phyloP scores from a whole-genome alignment of 257 asterid genomes.

The Nicotiana sylvestris region DNA sequence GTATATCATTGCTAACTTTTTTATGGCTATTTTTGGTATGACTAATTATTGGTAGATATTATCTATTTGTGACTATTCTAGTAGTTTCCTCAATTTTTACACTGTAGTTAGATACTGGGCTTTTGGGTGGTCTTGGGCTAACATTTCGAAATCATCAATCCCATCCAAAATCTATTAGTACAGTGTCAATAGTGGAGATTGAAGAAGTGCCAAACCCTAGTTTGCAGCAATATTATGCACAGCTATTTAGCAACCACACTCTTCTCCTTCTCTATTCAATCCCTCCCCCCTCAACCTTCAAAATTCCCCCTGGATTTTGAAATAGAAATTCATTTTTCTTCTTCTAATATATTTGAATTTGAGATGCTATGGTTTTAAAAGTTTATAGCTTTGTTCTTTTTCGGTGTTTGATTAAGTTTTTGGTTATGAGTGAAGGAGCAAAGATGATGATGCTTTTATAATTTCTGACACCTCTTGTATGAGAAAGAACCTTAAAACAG shows the following conservation, averaged over 20 bases:
- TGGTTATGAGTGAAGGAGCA: not conserved
- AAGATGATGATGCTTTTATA: conserved; percentile 43
- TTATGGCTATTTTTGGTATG: no score
- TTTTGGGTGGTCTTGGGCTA: not conserved
- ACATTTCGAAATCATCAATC: not conserved
- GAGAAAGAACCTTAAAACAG: conserved; percentile 44
- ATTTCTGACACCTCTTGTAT: conserved; percentile 89
- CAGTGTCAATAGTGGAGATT: not conserved
- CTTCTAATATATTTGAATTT: no score
- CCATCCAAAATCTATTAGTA: not conserved
- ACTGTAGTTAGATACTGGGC: no score
- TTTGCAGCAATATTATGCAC: not conserved
- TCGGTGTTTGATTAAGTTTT: no score
- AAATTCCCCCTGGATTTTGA: no score
- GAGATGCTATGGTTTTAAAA: no score
- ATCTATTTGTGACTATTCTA: no score
- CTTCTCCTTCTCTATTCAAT: not conserved
- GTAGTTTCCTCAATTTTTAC: no score
- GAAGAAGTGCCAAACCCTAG: not conserved
- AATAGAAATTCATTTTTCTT: no score
- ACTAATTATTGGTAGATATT: no score
- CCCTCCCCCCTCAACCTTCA: no score
- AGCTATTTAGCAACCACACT: not conserved
- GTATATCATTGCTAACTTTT: no score
- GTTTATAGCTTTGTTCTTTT: not conserved